Base-by-base conservation (phyloP, 2,329 filamentous ascomycete genomes). In the Xylaria polymorpha region DNA sequence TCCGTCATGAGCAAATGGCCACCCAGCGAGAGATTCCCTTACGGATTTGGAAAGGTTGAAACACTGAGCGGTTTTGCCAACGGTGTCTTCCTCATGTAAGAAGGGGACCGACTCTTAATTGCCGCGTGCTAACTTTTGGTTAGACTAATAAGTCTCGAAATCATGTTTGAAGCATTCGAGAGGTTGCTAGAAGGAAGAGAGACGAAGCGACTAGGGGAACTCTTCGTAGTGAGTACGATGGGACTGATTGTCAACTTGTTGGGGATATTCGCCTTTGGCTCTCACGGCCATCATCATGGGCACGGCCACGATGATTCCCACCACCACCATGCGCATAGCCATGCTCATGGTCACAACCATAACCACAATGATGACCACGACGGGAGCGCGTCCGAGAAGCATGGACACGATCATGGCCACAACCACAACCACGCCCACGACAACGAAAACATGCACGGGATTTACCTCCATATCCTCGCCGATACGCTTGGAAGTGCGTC, bases 1-100 rank as follows among this genome's bases (percentile, higher is more conserved):
- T 92, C 95, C 1, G 94, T 99, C 6, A 93, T 97, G 85, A 96
- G 93, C 81, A 98, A 98, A 81, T 98, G 96, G 94, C 94, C 94
- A 1, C 92, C 94, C 0, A 97, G 92, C 78, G 86, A 92, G 68
- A 87, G 91, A 22, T 98, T 97, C 75, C 96, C 96, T 0, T 98
- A 98, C 77, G 96, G 96, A 0, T 96, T 97, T 79, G 94, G 95
- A 67, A 99, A 98, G 81, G 93, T 99, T 66, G 96, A 99, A 81
- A 98, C 94, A 0, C 83, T 99, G 66, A 97, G 95, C 68, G 96
- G 96, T 0, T 98, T 99, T 79, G 96, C 93, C 73, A 99, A 99
- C 77, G 96, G 96, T 8, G 91, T 99, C 35, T 95, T 99, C 74
- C 83, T 99, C 57, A 92, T 99, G 91, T 94, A 81, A 58, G 90